Conservation (phyloP, 2,329 filamentous ascomycete genomes). For the Fusarium penzigii region DNA sequence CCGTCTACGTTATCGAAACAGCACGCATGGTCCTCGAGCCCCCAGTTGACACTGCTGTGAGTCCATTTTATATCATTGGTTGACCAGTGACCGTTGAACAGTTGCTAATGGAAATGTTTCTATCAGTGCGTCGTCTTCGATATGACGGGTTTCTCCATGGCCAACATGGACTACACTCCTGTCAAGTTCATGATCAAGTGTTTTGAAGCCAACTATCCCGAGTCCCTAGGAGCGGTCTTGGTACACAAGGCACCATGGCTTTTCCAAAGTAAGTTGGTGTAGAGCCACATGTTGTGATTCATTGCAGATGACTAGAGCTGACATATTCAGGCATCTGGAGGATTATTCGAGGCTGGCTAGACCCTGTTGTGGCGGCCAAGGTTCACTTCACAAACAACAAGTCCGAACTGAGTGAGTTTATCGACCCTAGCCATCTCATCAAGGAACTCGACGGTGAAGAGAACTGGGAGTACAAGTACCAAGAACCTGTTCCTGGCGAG, state of each 20-base stretch:
- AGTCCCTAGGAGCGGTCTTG: conserved; percentile 83
- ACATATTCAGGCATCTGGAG: conserved; percentile 73
- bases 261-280: conserved; percentile 70
- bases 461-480: conserved; percentile 79
- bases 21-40: conserved; percentile 78
- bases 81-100: not conserved
- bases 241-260: conserved; percentile 98
- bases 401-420: conserved; percentile 76
- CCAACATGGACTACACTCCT: conserved; percentile 97
- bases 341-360: conserved; percentile 93
- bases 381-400: conserved; percentile 87
- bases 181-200: conserved; percentile 99
- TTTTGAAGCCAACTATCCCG: conserved; percentile 98
- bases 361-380: conserved; percentile 92
- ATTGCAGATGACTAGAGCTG: not conserved
- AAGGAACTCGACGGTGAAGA: conserved; percentile 87
- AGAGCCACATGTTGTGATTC: conserved; percentile 18
- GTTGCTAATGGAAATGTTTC: conserved; percentile 20
- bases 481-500: conserved; percentile 74
- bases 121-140: conserved; percentile 86
- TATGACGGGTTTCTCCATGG: conserved; percentile 89
- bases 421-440: conserved; percentile 69
- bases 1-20: conserved; percentile 92
- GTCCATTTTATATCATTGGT: conserved; percentile 35
- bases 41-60: conserved; percentile 88